phyloP scores from a whole-genome alignment of 495 filamentous ascomycete species.

The Xylaria palmicola region DNA sequence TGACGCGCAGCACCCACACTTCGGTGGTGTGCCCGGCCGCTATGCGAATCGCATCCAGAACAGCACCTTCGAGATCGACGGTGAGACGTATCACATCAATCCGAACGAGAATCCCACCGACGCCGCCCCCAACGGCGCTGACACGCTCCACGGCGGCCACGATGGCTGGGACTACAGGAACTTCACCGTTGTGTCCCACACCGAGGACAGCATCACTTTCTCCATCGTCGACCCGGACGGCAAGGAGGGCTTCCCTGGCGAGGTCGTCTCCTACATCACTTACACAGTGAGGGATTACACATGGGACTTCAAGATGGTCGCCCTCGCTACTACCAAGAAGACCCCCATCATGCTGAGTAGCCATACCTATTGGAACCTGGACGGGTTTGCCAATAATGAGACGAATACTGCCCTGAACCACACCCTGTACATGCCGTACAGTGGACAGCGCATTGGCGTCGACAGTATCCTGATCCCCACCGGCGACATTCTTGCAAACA shows the following conservation, averaged over 20 bases:
- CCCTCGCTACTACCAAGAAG: constrained; percentile 53
- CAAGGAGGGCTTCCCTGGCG: constrained; percentile 75
- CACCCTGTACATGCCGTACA: constrained; percentile 69
- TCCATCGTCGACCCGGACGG: constrained; percentile 69
- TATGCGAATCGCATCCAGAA: constrained; percentile 91
- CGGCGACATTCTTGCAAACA: constrained; percentile 66
- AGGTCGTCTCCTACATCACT: constrained; percentile 73
- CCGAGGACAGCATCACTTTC: constrained; percentile 71
- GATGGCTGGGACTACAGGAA: constrained; percentile 81
- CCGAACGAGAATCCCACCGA: constrained; percentile 67
- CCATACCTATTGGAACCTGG: constrained; percentile 84
- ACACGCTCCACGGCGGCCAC: constrained; percentile 80
- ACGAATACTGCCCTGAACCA: constrained; percentile 68
- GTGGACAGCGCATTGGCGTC: constrained; percentile 64
- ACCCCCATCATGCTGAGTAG: constrained; percentile 68
- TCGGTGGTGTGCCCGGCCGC: constrained; percentile 73
- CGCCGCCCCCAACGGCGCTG: constrained; percentile 47
- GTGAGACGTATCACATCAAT: constrained; percentile 58
- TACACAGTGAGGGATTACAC: constrained; percentile 56
- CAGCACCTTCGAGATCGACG: constrained; percentile 72
- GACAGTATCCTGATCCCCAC: constrained; percentile 79
- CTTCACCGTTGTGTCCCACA: constrained; percentile 71
- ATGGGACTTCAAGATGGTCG: constrained; percentile 57
- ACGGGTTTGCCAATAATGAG: constrained; percentile 67
- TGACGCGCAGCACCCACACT: constrained; percentile 70